These are phyloP conservation scores for Trichothecium sympodiale DNA, from an alignment of 2,329 filamentous ascomycete species.

Conservation along the genomic window DNA sequence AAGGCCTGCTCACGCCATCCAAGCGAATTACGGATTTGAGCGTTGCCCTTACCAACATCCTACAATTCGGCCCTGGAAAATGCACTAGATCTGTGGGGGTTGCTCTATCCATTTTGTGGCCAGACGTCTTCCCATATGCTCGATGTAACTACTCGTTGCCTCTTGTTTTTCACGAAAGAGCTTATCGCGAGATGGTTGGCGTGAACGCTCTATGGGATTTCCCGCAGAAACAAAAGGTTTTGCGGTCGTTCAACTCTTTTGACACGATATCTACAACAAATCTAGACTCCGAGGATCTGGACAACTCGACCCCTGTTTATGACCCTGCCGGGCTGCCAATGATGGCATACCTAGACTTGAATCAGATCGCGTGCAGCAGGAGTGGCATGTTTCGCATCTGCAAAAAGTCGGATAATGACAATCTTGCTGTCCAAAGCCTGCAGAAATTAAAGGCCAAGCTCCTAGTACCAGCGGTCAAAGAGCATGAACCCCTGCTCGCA, in stretches of 20 bases:
- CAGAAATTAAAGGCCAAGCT: slow-evolving; percentile 34
- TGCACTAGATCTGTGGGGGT: slow-evolving; percentile 30
- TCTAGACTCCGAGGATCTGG: too few relatives aligned
- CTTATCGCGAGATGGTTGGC: slow-evolving; percentile 33
- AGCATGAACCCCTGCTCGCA: slow-evolving; percentile 42
- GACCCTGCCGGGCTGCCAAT: slow-evolving; percentile 18
- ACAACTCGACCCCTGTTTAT: slow-evolving; percentile 10
- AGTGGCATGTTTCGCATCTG: slow-evolving; percentile 34
- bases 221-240: slow-evolving; percentile 5
- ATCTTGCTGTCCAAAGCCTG: slow-evolving; percentile 35
- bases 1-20: slow-evolving; percentile 26
- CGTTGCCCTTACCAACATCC: slow-evolving; percentile 30
- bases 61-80: slow-evolving; percentile 20
- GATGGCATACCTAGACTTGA: slow-evolving; percentile 36
- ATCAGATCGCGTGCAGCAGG: slow-evolving; percentile 33
- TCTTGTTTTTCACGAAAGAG: slow-evolving; percentile 35
- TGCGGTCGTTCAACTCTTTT: slow-evolving; percentile 15
- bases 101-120: slow-evolving; percentile 34
- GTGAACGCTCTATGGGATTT: slow-evolving; percentile 39
- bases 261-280: slow-evolving; percentile 21
- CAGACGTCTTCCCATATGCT: slow-evolving; percentile 17
- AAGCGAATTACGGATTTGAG: slow-evolving; percentile 29
- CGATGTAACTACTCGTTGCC: slow-evolving; percentile 28
- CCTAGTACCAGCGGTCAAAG: slow-evolving; percentile 33
- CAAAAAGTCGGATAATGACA: slow-evolving; percentile 28